Percentiles rank a stretch among this genome's conserved stretches.
Conservation (phyloP, 148 eudicot species). For the Fallopia convolvulus region DNA sequence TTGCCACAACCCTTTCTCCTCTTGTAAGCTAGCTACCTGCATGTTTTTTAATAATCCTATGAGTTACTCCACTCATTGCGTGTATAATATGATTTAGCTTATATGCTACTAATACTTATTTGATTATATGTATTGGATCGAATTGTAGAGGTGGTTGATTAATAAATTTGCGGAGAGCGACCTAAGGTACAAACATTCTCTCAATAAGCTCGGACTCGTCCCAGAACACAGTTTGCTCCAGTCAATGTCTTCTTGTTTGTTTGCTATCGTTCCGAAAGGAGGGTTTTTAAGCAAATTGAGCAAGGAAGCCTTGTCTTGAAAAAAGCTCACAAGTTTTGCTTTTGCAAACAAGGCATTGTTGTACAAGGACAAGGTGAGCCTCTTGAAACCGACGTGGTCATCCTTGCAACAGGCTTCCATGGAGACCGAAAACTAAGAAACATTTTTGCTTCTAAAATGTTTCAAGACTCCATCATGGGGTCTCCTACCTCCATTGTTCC, state of each 20-base stretch:
- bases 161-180: background rate
- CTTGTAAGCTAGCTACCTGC: constrained; percentile 27
- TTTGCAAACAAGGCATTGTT: too few species aligned
- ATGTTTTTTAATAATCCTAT: too few species aligned
- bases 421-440: constrained; percentile 39
- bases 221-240: background rate
- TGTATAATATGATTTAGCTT: too few species aligned
- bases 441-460: constrained; percentile 31
- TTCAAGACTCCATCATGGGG: constrained; percentile 22
- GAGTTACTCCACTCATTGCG: too few species aligned
- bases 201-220: background rate
- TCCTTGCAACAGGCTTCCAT: constrained; percentile 58
- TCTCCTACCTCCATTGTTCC: constrained; percentile 27
- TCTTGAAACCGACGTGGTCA: constrained; percentile 36
- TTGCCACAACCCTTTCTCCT: constrained; percentile 53
- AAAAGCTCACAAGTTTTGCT: background rate
- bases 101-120: too few species aligned
- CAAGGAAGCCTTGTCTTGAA: background rate
- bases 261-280: background rate
- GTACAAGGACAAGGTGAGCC: too few species aligned
- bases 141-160: background rate
- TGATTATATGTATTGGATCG: too few species aligned
- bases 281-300: background rate
- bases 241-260: background rate
- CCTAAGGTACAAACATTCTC: background rate